Evolutionary conservation across 805 yeast genomes (phyloP).

Genomic region (Pichia nanzhaoensis): DNA sequence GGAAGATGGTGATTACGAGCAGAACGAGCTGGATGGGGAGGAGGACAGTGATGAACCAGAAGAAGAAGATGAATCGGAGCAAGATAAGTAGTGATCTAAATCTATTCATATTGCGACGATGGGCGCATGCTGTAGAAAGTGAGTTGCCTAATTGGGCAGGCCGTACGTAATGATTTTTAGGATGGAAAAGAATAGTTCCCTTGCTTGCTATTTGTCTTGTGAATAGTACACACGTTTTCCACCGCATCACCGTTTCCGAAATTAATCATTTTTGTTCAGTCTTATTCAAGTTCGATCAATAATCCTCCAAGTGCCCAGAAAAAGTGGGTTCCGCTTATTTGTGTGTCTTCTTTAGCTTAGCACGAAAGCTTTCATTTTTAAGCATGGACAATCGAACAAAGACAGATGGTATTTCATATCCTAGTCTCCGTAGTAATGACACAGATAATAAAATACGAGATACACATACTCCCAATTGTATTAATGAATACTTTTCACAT

Average conservation of each 20-base stretch:
- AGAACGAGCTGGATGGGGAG: slow-evolving; percentile 5
- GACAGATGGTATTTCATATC: neutral
- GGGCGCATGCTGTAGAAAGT: no score
- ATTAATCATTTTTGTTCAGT: no score
- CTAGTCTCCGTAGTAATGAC: neutral
- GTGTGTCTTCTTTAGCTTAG: no score
- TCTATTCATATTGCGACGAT: no score
- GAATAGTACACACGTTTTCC: no score
- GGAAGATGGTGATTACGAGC: slow-evolving; percentile 1
- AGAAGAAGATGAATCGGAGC: neutral
- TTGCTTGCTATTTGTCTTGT: no score
- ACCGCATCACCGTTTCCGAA: no score
- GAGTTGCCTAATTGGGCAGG: no score
- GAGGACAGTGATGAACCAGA: slow-evolving; percentile 1
- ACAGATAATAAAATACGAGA: neutral
- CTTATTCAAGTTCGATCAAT: no score
- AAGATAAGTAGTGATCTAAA: neutral
- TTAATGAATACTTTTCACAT: neutral
- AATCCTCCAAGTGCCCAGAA: neutral
- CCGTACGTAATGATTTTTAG: no score
- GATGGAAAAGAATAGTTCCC: no score
- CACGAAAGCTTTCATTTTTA: neutral
- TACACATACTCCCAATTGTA: neutral
- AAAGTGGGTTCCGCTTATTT: neutral
- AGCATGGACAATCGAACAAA: no score